These are phyloP conservation scores for Secale cereale DNA, from an alignment of 176 grass and related monocot genomes.

Conservation along the genomic window DNA sequence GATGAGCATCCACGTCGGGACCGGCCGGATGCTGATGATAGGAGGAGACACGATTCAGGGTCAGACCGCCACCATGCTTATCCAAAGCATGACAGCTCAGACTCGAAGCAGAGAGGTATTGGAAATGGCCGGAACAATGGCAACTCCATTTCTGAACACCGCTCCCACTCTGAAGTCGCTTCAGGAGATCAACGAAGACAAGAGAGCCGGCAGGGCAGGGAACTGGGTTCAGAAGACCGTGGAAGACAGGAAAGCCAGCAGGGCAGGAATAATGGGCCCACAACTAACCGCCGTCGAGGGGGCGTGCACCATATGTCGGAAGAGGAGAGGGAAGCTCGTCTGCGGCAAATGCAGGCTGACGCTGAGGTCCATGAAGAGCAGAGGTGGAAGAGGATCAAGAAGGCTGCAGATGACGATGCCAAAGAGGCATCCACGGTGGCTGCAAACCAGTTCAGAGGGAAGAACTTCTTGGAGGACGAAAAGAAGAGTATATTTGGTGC, in stretches of 20 bases:
- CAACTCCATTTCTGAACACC: constrained; percentile 23
- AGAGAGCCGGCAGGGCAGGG: constrained; percentile 6
- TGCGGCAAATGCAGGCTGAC: constrained; percentile 77
- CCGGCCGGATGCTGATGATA: constrained; percentile 34
- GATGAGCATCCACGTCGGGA: constrained; percentile 32
- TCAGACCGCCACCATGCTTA: constrained; percentile 29
- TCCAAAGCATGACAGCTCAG: constrained; percentile 32
- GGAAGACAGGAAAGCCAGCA: constrained; percentile 15
- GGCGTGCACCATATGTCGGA: constrained; percentile 77
- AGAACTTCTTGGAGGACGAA: constrained; percentile 77
- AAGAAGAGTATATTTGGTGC: constrained; percentile 87
- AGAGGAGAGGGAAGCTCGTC: constrained; percentile 78
- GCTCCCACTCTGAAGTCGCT: constrained; percentile 27
- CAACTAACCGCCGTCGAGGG: constrained; percentile 42
- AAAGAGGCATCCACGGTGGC: constrained; percentile 40
- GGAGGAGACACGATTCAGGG: constrained; percentile 38
- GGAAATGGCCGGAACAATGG: constrained; percentile 18
- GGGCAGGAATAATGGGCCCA: constrained; percentile 29
- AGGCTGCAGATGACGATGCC: constrained; percentile 59
- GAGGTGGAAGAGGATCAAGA: constrained; percentile 86
- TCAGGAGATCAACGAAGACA: constrained; percentile 37
- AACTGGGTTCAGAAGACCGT: constrained; percentile 32
- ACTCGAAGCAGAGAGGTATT: constrained; percentile 30
- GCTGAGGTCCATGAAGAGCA: constrained; percentile 92
- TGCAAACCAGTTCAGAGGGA: constrained; percentile 53